Percentiles rank a stretch among this genome's conserved stretches.
These are phyloP conservation scores for Pistacia vera DNA, from an alignment of 345 rosid genomes.

Conservation along the genomic window DNA sequence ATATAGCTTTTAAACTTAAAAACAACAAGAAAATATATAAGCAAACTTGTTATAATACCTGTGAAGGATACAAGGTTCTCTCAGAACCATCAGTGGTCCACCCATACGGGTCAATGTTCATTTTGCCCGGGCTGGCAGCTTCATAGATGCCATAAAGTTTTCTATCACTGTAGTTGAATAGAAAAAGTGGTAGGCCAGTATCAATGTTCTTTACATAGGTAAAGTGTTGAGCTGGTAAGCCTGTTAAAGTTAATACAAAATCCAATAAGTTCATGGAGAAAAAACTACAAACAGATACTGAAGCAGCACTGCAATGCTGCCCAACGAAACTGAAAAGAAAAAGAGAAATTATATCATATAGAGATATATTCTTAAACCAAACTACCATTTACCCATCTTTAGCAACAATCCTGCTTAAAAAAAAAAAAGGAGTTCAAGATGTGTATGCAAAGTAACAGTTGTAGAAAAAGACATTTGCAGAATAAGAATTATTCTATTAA, in stretches of 20 bases:
- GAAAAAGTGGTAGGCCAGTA: conserved; percentile 70
- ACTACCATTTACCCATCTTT: neutral
- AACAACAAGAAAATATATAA: neutral
- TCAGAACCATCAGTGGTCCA: conserved; percentile 65
- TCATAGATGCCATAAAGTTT: conserved; percentile 79
- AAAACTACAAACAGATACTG: conserved; percentile 11
- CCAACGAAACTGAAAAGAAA: conserved; percentile 2
- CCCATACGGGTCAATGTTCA: conserved; percentile 70
- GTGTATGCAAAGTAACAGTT: neutral
- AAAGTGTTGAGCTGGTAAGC: conserved; percentile 62
- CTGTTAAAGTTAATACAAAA: conserved; percentile 34
- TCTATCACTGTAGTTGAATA: conserved; percentile 79
- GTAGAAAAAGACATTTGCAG: neutral
- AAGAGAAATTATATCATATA: neutral
- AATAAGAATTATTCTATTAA: neutral
- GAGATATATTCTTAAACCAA: neutral
- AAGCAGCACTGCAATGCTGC: conserved; percentile 13
- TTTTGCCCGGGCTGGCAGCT: conserved; percentile 68
- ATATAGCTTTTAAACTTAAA: neutral
- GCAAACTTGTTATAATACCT: conserved; percentile 43
- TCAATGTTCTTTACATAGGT: conserved; percentile 61
- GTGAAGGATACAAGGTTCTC: conserved; percentile 70
- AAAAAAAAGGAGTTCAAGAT: neutral
- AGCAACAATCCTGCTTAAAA: neutral
- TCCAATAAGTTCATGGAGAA: conserved; percentile 11